phyloP scores from a whole-genome alignment of 306 rosid species.

The Abrus pulchellus region DNA sequence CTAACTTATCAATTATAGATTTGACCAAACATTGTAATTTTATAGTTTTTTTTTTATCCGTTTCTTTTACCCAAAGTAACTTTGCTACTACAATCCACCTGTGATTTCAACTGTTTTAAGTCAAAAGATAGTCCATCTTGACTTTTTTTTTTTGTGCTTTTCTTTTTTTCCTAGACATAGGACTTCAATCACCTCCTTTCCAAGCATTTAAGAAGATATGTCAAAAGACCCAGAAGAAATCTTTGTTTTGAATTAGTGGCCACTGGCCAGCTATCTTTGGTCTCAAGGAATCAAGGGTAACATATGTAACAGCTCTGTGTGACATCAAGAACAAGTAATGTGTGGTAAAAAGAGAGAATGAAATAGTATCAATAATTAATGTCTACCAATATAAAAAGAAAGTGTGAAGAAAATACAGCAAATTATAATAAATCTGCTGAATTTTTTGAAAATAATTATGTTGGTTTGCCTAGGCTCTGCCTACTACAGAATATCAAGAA shows the following conservation, averaged over 20 bases:
- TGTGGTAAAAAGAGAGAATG: slow-evolving; percentile 32
- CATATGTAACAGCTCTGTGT: slow-evolving; percentile 5
- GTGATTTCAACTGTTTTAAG: slow-evolving; percentile 23
- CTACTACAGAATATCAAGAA: slow-evolving; percentile 32
- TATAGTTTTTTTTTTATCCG: neutral
- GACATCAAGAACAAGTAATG: slow-evolving; percentile 32
- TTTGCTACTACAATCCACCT: neutral
- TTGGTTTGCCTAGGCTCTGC: slow-evolving; percentile 6
- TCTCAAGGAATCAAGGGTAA: slow-evolving; percentile 31
- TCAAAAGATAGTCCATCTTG: slow-evolving; percentile 33
- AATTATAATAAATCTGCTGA: slow-evolving; percentile 2
- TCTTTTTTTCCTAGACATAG: slow-evolving; percentile 32
- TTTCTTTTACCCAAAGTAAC: slow-evolving; percentile 12
- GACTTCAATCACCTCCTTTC: slow-evolving; percentile 1
- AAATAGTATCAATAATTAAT: slow-evolving; percentile 13
- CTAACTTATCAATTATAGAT: slow-evolving; percentile 2
- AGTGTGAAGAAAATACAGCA: slow-evolving; percentile 4
- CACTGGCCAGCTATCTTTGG: slow-evolving; percentile 14
- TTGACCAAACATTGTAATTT: neutral
- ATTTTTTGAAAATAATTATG: slow-evolving; percentile 12
- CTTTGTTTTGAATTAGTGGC: slow-evolving; percentile 20
- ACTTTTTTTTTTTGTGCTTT: neutral
- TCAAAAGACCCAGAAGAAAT: neutral
- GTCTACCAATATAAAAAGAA: neutral
- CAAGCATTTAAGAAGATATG: slow-evolving; percentile 17